Percentiles rank a stretch among this genome's conserved stretches.
These are phyloP conservation scores for Phytophthora boehmeriae DNA, from an alignment of 352 stramenopile genomes.

Conservation along the genomic window DNA sequence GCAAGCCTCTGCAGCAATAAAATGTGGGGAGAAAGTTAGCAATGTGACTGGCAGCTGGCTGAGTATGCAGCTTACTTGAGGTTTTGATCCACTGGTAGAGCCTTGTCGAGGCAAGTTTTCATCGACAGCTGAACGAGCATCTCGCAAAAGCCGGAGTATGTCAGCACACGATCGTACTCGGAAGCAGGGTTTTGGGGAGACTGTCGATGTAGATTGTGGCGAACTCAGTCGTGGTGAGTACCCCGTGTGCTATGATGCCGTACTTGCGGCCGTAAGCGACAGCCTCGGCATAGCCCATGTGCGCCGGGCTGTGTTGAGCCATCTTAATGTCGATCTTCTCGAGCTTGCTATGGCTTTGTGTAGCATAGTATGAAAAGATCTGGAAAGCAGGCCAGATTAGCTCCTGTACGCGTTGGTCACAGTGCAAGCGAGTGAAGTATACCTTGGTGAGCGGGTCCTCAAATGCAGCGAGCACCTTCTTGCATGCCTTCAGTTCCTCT, in stretches of 20 bases:
- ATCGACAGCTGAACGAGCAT: constrained; percentile 66
- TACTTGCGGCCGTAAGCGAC: constrained; percentile 76
- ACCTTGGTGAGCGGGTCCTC: constrained; percentile 69
- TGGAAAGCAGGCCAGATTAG: constrained; percentile 9
- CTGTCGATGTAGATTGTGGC: constrained; percentile 78
- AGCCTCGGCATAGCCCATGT: constrained; percentile 76
- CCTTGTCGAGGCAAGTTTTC: constrained; percentile 46
- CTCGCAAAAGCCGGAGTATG: constrained; percentile 65
- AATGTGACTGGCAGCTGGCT: neutral
- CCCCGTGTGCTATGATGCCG: constrained; percentile 74
- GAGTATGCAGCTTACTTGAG: constrained; percentile 52
- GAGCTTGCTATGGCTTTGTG: constrained; percentile 51
- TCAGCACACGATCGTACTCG: constrained; percentile 70
- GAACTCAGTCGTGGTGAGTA: constrained; percentile 83
- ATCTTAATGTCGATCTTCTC: constrained; percentile 74
- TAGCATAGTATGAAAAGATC: constrained; percentile 68
- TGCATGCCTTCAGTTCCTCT: constrained; percentile 73
- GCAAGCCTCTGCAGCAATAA: constrained; percentile 45
- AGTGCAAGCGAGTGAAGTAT: constrained; percentile 2
- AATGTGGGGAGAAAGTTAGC: neutral
- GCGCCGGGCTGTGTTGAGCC: constrained; percentile 42
- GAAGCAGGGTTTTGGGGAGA: constrained; percentile 57
- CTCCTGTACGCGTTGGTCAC: neutral
- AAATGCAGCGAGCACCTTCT: constrained; percentile 58
- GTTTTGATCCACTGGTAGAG: constrained; percentile 44